Base-by-base conservation (phyloP, 148 eudicot genomes). In the Bassia scoparia region DNA sequence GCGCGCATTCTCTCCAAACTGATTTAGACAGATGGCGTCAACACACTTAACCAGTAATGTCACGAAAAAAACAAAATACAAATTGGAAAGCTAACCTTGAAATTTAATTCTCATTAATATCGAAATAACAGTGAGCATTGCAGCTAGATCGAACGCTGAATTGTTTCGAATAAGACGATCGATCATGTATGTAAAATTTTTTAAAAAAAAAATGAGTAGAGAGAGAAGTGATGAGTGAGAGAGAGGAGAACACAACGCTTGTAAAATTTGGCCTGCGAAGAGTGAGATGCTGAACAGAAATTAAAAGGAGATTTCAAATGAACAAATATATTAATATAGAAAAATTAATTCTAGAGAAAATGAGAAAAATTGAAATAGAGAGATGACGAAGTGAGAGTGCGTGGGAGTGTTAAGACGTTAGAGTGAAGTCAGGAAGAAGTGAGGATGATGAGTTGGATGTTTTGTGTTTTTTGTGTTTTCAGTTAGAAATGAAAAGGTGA, bases 91-190 rank as follows among this genome's bases (percentile, higher is more conserved):
- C 76, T 44, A 65, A 74, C 54, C n/a, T n/a, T 58, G 44, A 41
- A 21, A 52, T 61, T 64, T 14, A 33, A 30, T 43, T 0, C 62
- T n/a, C n/a, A n/a, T n/a, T 11, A 50, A 61, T 29, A 61, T 31
- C 34, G 59, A 14, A 43, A 52, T 48, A 74, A 74, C 59, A 79
- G 69, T 75, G 78, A 75, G n/a, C 79, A 80, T 55, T 80, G 82
- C 54, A 80, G 79, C 76, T 80, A 67, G 82, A 80, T 80, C 79
- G 79, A 80, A 70, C 75, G 58, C 82, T 20, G 23, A 69, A 79
- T 74, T 70, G 1, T 38, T n/a, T n/a, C 34, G 65, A 37, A 41
- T 1, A 16, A 59, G 5, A 20, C n/a, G 4, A 16, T 33, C 61
- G 52, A 61, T 75, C 35, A 38, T n/a, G n/a, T n/a, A 15, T 17